Evolutionary conservation across 257 asterid genomes (phyloP).

Genomic region (Coffea canephora): DNA sequence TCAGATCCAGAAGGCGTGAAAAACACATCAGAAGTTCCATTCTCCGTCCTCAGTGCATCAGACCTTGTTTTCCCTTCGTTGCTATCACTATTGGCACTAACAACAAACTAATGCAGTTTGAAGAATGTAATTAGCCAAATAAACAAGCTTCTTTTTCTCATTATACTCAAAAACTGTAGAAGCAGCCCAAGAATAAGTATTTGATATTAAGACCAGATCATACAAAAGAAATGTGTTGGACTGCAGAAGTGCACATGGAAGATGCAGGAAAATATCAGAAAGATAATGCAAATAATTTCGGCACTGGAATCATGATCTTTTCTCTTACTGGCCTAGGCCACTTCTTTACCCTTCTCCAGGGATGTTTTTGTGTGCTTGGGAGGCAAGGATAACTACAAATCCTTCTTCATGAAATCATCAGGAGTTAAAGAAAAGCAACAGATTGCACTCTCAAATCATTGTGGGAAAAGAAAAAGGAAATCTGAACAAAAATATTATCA

Average conservation of each 20-base stretch:
- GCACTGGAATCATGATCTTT: background rate
- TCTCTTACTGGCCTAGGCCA: background rate
- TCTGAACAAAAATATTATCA: slow-evolving; percentile 3
- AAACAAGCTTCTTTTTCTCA: slow-evolving; percentile 4
- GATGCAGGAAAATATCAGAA: background rate
- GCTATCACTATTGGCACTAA: slow-evolving; percentile 24
- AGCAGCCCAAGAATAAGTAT: background rate
- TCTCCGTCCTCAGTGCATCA: slow-evolving; percentile 15
- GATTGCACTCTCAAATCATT: background rate
- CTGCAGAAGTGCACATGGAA: background rate
- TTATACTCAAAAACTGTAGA: background rate
- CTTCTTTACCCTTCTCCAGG: background rate
- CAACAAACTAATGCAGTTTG: slow-evolving; percentile 33
- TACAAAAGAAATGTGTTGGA: background rate
- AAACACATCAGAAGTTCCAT: slow-evolving; percentile 28
- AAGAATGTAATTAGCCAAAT: slow-evolving; percentile 23
- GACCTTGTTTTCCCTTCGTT: slow-evolving; percentile 15
- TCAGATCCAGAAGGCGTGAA: slow-evolving; percentile 34
- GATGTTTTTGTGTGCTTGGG: background rate
- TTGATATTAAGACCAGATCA: background rate
- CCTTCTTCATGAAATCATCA: background rate
- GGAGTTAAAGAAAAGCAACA: background rate
- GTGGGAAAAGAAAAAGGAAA: background rate
- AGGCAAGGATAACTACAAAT: no score
- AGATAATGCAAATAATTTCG: background rate